Percentiles rank a stretch among this genome's conserved stretches.
Conservation (phyloP, 768 basidiomycete genomes). For the Tricholoma saponaceum region DNA sequence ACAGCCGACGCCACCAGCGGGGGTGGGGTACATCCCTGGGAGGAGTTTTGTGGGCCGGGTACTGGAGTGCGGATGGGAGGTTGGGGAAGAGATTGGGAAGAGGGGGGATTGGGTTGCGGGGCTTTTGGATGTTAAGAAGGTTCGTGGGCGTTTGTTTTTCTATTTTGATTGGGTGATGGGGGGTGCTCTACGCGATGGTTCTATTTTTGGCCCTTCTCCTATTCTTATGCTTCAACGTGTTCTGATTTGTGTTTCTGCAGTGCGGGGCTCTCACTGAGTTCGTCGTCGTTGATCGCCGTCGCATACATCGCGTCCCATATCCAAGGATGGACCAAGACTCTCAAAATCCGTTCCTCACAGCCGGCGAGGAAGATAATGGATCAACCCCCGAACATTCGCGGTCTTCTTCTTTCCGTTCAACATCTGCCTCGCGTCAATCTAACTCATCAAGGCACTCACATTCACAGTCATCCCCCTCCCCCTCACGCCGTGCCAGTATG, state of each 20-base stretch:
- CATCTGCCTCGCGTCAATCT: conserved; percentile 2
- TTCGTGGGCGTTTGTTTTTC: conserved; percentile 28
- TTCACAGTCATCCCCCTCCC: background rate
- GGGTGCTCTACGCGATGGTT: background rate
- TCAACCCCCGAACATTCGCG: conserved; percentile 8
- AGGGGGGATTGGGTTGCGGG: conserved; percentile 90
- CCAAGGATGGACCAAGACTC: conserved; percentile 37
- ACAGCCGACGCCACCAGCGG: conserved; percentile 14
- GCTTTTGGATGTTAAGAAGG: conserved; percentile 75
- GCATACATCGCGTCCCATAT: conserved; percentile 69
- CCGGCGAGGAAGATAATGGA: background rate
- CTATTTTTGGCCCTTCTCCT: conserved; percentile 6
- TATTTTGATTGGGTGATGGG: too few species aligned
- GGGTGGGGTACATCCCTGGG: conserved; percentile 82
- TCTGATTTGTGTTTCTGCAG: conserved; percentile 33
- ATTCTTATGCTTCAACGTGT: conserved; percentile 1
- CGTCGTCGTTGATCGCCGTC: conserved; percentile 75
- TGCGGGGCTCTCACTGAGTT: conserved; percentile 89
- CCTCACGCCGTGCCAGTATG: background rate
- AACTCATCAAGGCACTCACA: background rate
- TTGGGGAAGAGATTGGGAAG: conserved; percentile 57
- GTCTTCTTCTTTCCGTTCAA: conserved; percentile 3
- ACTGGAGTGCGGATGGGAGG: conserved; percentile 80
- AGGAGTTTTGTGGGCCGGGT: conserved; percentile 83
- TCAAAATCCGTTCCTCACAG: conserved; percentile 4